Evolutionary conservation across 2,329 filamentous ascomycete genomes (phyloP), one percentile per base, ranked within the genome.

Genomic region (Cordyceps cicadae): DNA sequence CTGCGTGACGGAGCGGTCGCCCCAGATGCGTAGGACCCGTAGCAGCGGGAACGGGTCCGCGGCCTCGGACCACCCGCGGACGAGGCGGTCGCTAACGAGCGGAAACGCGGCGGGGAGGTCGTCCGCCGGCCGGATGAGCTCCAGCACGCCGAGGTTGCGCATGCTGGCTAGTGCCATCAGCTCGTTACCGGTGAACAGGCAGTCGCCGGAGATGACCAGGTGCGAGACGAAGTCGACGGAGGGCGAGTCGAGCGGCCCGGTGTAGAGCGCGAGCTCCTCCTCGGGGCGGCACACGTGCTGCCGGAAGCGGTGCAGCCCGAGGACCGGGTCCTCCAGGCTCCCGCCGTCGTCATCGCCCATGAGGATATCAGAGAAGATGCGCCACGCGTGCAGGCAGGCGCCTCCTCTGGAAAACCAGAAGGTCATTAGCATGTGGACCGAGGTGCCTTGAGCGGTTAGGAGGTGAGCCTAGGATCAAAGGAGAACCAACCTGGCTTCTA

Each of bases 61-160:
- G 41, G 69, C 69, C 51, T 75, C 71, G 0, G 74, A 72, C 79
- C 79, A 82, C 24, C 75, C 75, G 39, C 75, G 71, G 21, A 82
- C 60, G 3, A 82, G 69, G 7, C 76, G 71, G 63, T 83, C 79
- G 45, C 65, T 77, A 6, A 81, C 65, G 14, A 29, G 19, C 3
- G 75, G 75, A 37, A 76, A 76, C 29, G 63, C 58, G 29, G 62
- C 62, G 4, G 63, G 59, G 24, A 68, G 50, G 43, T 68, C 65
- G 32, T 72, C 70, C 1, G 66, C 64, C 1, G 75, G 74, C 62
- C 78, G 72, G 15, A 79, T 70, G 24, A 82, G 71, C 66, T 81
- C 77, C 14, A 82, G 71, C 2, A 78, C 72, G 9, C 75, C 79
- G 5, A 82, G 73, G 55, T 81, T 82, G 32, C 70, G 73, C 64